These are phyloP conservation scores for Aurantiochytrium sp. DNA, from an alignment of 108 stramenopile genomes.

Conservation along the genomic window DNA sequence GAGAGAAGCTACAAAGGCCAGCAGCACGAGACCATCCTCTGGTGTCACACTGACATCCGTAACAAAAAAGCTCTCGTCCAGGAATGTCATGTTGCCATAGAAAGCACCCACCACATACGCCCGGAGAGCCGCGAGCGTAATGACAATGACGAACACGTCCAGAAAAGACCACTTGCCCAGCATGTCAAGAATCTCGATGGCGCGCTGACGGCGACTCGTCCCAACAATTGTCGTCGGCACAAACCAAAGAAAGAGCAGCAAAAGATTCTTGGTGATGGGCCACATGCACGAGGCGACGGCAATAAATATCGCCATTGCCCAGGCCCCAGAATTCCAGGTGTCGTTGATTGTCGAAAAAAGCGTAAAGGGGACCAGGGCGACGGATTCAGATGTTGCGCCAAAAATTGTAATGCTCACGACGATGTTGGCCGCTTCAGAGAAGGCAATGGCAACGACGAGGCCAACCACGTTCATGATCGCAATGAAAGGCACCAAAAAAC, in stretches of 20 bases:
- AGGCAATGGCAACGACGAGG: background rate
- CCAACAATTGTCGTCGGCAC: background rate
- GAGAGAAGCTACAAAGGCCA: background rate
- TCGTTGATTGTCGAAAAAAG: background rate
- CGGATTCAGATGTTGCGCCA: background rate
- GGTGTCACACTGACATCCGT: background rate
- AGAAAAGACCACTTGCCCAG: constrained; percentile 16
- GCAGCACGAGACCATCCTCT: background rate
- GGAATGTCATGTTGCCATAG: background rate
- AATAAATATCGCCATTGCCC: background rate
- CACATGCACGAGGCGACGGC: constrained; percentile 10
- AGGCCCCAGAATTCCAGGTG: background rate
- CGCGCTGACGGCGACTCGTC: background rate
- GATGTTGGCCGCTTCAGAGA: background rate
- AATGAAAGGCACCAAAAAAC: background rate
- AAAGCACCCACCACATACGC: background rate
- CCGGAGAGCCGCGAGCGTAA: background rate
- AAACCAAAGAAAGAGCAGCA: background rate
- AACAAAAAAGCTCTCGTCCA: background rate
- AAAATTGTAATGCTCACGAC: background rate
- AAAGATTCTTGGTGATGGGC: background rate
- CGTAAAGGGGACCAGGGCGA: background rate
- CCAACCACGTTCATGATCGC: background rate
- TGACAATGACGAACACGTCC: constrained; percentile 11
- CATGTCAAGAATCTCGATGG: background rate